Conservation (phyloP, 306 rosid genomes). For the Ziziphus jujuba region DNA sequence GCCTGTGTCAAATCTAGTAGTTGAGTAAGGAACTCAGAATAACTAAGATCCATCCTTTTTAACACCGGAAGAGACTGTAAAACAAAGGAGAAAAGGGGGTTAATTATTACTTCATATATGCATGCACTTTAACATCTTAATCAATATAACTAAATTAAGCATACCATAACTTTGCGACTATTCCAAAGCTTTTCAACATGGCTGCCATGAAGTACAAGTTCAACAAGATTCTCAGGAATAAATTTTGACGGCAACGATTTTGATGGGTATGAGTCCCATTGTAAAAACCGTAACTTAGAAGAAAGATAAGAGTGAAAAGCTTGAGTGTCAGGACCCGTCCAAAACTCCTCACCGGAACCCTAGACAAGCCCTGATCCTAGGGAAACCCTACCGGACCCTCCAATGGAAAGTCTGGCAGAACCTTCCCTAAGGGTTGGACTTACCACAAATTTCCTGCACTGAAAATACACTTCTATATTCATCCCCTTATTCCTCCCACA, state of each 20-base stretch:
- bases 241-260: conserved; percentile 1
- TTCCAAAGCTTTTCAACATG: neutral
- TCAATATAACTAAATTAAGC: neutral
- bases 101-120: neutral
- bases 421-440: too few relatives aligned
- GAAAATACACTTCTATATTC: too few relatives aligned
- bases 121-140: too few relatives aligned
- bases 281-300: neutral
- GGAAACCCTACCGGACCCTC: too few relatives aligned
- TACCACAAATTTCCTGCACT: too few relatives aligned
- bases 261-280: conserved; percentile 5
- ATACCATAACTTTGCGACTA: conserved; percentile 4
- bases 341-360: too few relatives aligned
- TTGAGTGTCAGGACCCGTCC: too few relatives aligned
- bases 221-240: neutral
- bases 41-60: neutral
- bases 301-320: neutral
- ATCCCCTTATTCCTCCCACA: too few relatives aligned
- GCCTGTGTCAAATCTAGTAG: neutral
- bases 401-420: too few relatives aligned
- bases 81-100: neutral
- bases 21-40: neutral
- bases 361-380: too few relatives aligned
- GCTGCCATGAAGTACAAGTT: neutral
- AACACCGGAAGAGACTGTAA: conserved; percentile 9